A percentile compares a stretch with the other conserved stretches of the same genome.
phyloP scores from a whole-genome alignment of 2,329 filamentous ascomycete genomes.

The Emergomyces pasteurianus region DNA sequence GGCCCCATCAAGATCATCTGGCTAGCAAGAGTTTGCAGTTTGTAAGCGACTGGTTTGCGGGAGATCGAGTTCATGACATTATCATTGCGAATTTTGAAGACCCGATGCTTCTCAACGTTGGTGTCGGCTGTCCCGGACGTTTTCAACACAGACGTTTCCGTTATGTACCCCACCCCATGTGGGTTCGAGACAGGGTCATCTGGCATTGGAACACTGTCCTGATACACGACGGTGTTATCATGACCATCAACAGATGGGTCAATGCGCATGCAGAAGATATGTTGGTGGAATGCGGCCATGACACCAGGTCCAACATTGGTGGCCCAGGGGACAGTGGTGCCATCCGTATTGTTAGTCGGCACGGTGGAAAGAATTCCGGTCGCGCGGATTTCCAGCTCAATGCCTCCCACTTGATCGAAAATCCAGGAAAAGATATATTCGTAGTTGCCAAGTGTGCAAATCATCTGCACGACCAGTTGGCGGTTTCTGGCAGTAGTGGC shows the following conservation, averaged over 20 bases:
- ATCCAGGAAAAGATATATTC: constrained; percentile 62
- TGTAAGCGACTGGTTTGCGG: constrained; percentile 44
- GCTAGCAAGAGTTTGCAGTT: constrained; percentile 44
- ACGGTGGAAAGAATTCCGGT: constrained; percentile 58
- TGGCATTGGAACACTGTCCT: constrained; percentile 50
- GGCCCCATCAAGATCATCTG: constrained; percentile 45
- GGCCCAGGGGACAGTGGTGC: constrained; percentile 51
- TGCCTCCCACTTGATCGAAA: constrained; percentile 58
- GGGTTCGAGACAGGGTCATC: constrained; percentile 41
- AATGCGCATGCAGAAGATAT: constrained; percentile 58
- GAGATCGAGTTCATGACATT: constrained; percentile 42
- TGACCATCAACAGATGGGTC: constrained; percentile 51
- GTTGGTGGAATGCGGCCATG: constrained; percentile 60
- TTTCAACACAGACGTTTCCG: constrained; percentile 36
- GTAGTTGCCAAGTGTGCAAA: constrained; percentile 61
- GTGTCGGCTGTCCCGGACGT: constrained; percentile 39
- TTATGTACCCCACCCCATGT: constrained; percentile 40
- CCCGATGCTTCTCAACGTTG: constrained; percentile 37
- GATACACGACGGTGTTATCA: constrained; percentile 44
- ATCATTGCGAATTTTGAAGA: constrained; percentile 49
- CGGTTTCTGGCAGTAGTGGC: constrained; percentile 52
- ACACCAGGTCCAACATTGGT: constrained; percentile 59
- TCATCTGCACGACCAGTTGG: constrained; percentile 56
- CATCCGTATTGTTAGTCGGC: constrained; percentile 49
- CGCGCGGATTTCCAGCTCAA: constrained; percentile 56